Conservation (phyloP, 2,329 filamentous ascomycete species). For the Xylariaceae sp. region DNA sequence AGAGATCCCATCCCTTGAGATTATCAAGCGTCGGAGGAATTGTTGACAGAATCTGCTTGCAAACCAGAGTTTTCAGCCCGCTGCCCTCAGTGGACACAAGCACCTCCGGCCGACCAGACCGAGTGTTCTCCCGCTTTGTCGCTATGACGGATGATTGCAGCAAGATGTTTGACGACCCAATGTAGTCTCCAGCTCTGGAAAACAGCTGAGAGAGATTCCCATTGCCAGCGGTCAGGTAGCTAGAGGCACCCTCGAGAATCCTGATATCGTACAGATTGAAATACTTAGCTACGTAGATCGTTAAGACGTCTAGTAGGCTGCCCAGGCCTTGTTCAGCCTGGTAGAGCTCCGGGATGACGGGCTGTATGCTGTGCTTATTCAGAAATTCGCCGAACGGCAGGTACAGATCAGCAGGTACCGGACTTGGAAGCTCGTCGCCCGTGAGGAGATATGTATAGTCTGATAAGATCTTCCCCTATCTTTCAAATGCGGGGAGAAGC, state of each 20-base stretch:
- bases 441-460: conserved; percentile 10
- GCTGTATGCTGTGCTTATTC: conserved; percentile 13
- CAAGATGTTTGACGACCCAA: conserved; percentile 9
- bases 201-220: conserved; percentile 10
- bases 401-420: conserved; percentile 11
- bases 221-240: conserved; percentile 5
- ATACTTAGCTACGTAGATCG: too few species aligned
- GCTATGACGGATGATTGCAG: conserved; percentile 9
- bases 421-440: conserved; percentile 14
- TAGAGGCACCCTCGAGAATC: not conserved
- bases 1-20: conserved; percentile 36
- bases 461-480: too few species aligned
- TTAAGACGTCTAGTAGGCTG: too few species aligned
- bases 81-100: conserved; percentile 27
- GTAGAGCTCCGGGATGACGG: conserved; percentile 1
- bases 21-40: conserved; percentile 37
- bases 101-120: conserved; percentile 21
- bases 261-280: conserved; percentile 4
- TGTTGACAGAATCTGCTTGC: conserved; percentile 39
- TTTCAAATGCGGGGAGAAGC: conserved; percentile 3
- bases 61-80: conserved; percentile 31
- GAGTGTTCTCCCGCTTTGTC: conserved; percentile 5
- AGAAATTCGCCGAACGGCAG: conserved; percentile 16
- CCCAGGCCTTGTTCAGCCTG: conserved; percentile 5
- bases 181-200: conserved; percentile 6